These are phyloP conservation scores for Starmerella scarabaei DNA, from an alignment of 805 yeast genomes.

Conservation along the genomic window DNA sequence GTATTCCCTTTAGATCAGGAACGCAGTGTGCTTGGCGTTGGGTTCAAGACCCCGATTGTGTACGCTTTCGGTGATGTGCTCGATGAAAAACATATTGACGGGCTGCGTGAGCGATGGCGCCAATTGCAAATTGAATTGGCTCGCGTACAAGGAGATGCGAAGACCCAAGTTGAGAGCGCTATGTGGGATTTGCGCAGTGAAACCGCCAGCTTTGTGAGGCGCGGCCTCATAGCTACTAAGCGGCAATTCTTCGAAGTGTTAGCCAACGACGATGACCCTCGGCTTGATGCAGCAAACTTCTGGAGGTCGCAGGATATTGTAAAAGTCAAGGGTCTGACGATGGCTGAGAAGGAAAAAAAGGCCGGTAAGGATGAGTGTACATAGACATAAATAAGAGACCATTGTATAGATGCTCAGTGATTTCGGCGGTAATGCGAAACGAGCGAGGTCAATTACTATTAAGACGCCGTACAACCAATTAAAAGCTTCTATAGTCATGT, in stretches of 20 bases:
- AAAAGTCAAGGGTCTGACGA: slow-evolving; percentile 10
- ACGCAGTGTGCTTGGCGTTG: slow-evolving; percentile 44
- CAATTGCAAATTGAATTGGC: slow-evolving; percentile 10
- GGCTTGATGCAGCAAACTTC: slow-evolving; percentile 54
- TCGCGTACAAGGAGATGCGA: slow-evolving; percentile 37
- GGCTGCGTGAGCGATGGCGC: slow-evolving; percentile 60
- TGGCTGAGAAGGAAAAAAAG: slow-evolving; percentile 9
- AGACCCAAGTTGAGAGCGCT: slow-evolving; percentile 24
- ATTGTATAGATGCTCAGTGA: neutral
- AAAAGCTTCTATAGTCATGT: too few species aligned
- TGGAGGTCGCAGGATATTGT: slow-evolving; percentile 37
- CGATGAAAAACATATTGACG: slow-evolving; percentile 44
- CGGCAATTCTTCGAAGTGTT: slow-evolving; percentile 2
- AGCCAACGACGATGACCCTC: slow-evolving; percentile 44
- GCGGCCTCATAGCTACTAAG: slow-evolving; percentile 33
- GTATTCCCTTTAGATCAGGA: slow-evolving; percentile 62
- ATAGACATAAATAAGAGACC: too few species aligned
- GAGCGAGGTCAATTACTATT: too few species aligned
- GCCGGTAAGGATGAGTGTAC: too few species aligned
- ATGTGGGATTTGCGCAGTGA: slow-evolving; percentile 56
- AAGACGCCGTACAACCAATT: neutral
- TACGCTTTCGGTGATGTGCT: slow-evolving; percentile 63
- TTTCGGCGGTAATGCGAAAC: too few species aligned
- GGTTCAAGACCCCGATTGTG: slow-evolving; percentile 52
- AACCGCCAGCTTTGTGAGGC: slow-evolving; percentile 57